A percentile compares a stretch with the other conserved stretches of the same genome.
Evolutionary conservation across 495 filamentous ascomycete genomes (phyloP).

Genomic region (Tuber umbilicatum): DNA sequence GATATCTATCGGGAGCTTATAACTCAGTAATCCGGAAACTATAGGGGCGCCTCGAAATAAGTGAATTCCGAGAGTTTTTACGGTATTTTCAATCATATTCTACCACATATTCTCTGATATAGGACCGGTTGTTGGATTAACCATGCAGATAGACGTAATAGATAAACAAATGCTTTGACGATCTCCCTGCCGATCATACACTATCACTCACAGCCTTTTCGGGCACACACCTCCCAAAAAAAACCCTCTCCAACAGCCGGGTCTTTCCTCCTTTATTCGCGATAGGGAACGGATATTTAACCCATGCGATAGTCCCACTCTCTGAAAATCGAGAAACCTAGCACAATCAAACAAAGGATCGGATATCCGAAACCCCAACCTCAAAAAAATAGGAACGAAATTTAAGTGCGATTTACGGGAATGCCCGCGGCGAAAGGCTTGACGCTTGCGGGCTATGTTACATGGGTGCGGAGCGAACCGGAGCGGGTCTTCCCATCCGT

Average conservation of each 20-base stretch:
- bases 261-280: not conserved
- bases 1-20: too few relatives aligned
- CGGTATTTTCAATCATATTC: not conserved
- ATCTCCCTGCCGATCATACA: not conserved
- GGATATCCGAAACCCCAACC: not conserved
- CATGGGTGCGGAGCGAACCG: too few relatives aligned
- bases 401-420: too few relatives aligned
- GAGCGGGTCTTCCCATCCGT: too few relatives aligned
- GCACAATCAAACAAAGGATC: not conserved
- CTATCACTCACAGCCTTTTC: too few relatives aligned
- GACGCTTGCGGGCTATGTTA: too few relatives aligned
- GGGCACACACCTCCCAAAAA: not conserved
- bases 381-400: too few relatives aligned
- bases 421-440: too few relatives aligned
- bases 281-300: not conserved
- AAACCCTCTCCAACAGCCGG: not conserved
- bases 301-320: not conserved
- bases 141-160: not conserved
- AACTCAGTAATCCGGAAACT: too few relatives aligned
- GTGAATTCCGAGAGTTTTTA: too few relatives aligned
- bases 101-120: not conserved
- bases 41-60: too few relatives aligned
- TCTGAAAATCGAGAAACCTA: not conserved
- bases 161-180: not conserved
- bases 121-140: not conserved